Evolutionary conservation across 1,139 yeast genomes (phyloP).

Genomic region (Kodamaea alishanica): DNA sequence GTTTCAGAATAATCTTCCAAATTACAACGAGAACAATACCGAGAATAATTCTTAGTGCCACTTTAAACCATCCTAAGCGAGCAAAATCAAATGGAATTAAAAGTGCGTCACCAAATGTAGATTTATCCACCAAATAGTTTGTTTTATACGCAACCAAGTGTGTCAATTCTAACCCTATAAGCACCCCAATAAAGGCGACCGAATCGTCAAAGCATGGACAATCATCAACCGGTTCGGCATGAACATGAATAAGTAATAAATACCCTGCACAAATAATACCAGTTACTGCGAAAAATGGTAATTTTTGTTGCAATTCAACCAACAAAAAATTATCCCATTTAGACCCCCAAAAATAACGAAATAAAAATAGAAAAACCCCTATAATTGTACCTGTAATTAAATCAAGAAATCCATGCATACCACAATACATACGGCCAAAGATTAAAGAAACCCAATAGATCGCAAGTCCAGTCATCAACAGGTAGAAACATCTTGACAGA

Average conservation of each 20-base stretch:
- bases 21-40: constrained; percentile 59
- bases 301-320: constrained; percentile 12
- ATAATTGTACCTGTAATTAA: constrained; percentile 60
- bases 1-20: constrained; percentile 72
- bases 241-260: constrained; percentile 55
- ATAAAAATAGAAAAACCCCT: constrained; percentile 50
- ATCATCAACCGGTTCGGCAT: constrained; percentile 84
- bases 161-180: constrained; percentile 66
- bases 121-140: constrained; percentile 19
- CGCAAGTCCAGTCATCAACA: constrained; percentile 17
- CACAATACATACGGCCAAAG: constrained; percentile 85
- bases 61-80: constrained; percentile 40
- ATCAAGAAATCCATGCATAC: constrained; percentile 95
- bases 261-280: constrained; percentile 38
- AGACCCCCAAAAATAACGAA: constrained; percentile 36
- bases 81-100: constrained; percentile 37
- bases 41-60: constrained; percentile 44
- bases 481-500: constrained; percentile 5
- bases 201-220: constrained; percentile 97
- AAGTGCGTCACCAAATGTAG: constrained; percentile 25
- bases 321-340: constrained; percentile 40
- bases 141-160: constrained; percentile 40
- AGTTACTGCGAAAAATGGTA: constrained; percentile 19
- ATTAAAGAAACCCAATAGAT: constrained; percentile 66
- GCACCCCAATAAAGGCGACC: constrained; percentile 89